phyloP scores from a whole-genome alignment of 371 early-diverging fungal genomes.

The Mucor ambiguus region DNA sequence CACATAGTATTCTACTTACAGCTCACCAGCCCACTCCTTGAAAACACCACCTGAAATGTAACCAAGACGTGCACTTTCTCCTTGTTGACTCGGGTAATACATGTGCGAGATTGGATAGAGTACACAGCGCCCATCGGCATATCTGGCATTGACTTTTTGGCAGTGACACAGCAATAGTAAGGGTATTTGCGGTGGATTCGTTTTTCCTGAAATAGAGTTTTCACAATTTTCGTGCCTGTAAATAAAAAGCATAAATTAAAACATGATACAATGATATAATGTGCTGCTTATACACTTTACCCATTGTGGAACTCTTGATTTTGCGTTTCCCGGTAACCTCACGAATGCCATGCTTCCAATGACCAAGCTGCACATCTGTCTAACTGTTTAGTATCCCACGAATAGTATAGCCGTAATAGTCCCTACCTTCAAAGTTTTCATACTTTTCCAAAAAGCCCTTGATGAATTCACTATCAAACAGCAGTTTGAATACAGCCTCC shows the following conservation, averaged over 20 bases:
- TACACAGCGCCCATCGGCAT: slow-evolving; percentile 83
- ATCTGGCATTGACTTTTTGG: slow-evolving; percentile 68
- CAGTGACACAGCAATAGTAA: slow-evolving; percentile 55
- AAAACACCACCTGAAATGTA: slow-evolving; percentile 66
- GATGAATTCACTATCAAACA: slow-evolving; percentile 39
- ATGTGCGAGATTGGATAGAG: slow-evolving; percentile 67
- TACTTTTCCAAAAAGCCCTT: slow-evolving; percentile 29
- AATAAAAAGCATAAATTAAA: slow-evolving; percentile 1
- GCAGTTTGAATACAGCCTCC: slow-evolving; percentile 39
- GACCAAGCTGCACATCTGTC: slow-evolving; percentile 32
- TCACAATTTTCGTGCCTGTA: slow-evolving; percentile 65
- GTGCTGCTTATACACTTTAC: slow-evolving; percentile 4
- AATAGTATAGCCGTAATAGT: background rate
- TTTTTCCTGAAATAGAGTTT: slow-evolving; percentile 57
- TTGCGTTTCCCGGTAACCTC: slow-evolving; percentile 24
- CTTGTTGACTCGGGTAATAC: slow-evolving; percentile 73
- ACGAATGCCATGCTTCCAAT: slow-evolving; percentile 30
- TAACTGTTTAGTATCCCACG: background rate
- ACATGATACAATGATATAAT: background rate
- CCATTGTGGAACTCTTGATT: slow-evolving; percentile 27
- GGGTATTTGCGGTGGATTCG: slow-evolving; percentile 56
- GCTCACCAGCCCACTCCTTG: slow-evolving; percentile 67
- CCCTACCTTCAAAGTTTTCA: slow-evolving; percentile 37
- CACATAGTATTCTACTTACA: slow-evolving; percentile 32
- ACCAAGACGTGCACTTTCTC: slow-evolving; percentile 57